Evolutionary conservation across 176 grass and related monocot genomes (phyloP).

Genomic region (Cenchrus purpureus): DNA sequence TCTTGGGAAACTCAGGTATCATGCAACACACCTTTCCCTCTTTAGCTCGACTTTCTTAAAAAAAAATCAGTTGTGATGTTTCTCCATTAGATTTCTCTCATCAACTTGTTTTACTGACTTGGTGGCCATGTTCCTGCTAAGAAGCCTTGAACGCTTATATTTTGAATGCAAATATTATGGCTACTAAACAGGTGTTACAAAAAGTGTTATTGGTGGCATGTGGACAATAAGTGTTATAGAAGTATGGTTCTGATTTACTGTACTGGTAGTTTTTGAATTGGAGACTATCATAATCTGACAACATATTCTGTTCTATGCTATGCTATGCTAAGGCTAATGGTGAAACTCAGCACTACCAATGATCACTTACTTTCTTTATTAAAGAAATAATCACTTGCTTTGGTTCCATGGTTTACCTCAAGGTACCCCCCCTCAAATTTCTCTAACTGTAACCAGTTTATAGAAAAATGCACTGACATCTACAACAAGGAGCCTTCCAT

Average conservation of each 20-base stretch:
- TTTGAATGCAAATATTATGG: slow-evolving; percentile 1
- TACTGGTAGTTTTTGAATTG: too few relatives aligned
- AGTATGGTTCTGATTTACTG: not conserved
- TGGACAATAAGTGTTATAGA: not conserved
- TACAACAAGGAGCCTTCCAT: too few relatives aligned
- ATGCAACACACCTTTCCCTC: not conserved
- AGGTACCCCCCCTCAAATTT: not conserved
- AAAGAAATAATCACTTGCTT: not conserved
- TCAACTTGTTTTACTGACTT: not conserved
- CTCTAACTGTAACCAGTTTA: too few relatives aligned
- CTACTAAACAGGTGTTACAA: not conserved
- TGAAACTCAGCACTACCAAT: not conserved
- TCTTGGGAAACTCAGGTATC: slow-evolving; percentile 95
- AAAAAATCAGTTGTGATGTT: not conserved
- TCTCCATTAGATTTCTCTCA: not conserved
- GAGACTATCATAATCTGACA: too few relatives aligned
- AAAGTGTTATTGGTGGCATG: not conserved
- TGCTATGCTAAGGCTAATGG: not conserved
- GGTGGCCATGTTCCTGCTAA: not conserved
- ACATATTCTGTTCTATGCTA: too few relatives aligned
- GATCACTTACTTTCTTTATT: not conserved
- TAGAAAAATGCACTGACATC: too few relatives aligned
- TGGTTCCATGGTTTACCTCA: slow-evolving; percentile 8
- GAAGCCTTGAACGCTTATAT: not conserved
- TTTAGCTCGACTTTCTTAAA: not conserved